Evolutionary conservation across 305 asterid genomes (phyloP).

Genomic region (Solanum aculeatissimum): DNA sequence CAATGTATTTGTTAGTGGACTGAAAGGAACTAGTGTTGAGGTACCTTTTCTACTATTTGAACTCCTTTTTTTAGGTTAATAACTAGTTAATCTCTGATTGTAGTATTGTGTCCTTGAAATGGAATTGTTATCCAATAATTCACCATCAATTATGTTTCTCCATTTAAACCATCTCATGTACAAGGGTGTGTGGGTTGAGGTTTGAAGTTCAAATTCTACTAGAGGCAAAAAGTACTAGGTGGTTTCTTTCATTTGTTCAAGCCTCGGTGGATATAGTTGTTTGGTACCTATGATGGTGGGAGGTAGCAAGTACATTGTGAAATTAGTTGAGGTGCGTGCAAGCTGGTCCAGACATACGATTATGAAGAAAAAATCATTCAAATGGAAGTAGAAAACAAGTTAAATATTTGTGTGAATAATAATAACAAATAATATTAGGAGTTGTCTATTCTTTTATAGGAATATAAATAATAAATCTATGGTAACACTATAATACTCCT

Average conservation of each 20-base stretch:
- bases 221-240: not conserved
- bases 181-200: not conserved
- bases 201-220: not conserved
- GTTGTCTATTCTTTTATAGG: not conserved
- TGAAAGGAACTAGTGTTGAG: conserved; percentile 79
- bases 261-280: not conserved
- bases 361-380: not conserved
- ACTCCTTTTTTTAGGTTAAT: not conserved
- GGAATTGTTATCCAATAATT: not conserved
- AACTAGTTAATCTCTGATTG: not conserved
- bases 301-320: not conserved
- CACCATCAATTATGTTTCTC: not conserved
- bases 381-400: not conserved
- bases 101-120: not conserved
- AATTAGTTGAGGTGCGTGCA: not conserved
- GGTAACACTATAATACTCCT: not conserved
- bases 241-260: not conserved
- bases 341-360: not conserved
- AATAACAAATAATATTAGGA: not conserved
- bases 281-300: not conserved
- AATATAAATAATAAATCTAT: not conserved
- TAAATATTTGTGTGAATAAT: not conserved
- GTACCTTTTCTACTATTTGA: conserved; percentile 16
- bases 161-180: not conserved
- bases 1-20: conserved; percentile 78